Percentiles rank a stretch among this genome's conserved stretches.
These are phyloP conservation scores for Rosa chinensis DNA, from an alignment of 306 rosid genomes.

Conservation along the genomic window DNA sequence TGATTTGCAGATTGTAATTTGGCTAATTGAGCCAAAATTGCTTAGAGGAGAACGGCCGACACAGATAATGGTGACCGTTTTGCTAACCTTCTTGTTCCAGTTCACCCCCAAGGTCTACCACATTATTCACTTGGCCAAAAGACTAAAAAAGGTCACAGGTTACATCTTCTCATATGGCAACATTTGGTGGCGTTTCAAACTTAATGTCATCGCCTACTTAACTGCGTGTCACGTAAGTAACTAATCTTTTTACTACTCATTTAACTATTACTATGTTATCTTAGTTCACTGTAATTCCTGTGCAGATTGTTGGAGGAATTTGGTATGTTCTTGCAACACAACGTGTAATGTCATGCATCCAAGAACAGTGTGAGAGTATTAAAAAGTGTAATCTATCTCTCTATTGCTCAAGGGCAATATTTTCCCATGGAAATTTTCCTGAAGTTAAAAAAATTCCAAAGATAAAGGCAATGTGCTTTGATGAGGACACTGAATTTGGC, in stretches of 20 bases:
- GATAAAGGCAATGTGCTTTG: slow-evolving; percentile 27
- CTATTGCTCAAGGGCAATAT: slow-evolving; percentile 19
- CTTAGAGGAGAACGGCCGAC: slow-evolving; percentile 22
- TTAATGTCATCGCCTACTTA: slow-evolving; percentile 35
- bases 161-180: slow-evolving; percentile 36
- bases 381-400: slow-evolving; percentile 23
- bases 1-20: slow-evolving; percentile 24
- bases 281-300: not conserved
- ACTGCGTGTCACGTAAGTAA: slow-evolving; percentile 37
- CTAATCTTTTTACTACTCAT: not conserved
- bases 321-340: slow-evolving; percentile 38
- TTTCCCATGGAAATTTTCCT: not conserved
- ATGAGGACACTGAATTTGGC: slow-evolving; percentile 24
- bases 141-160: slow-evolving; percentile 38
- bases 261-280: not conserved
- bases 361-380: slow-evolving; percentile 28
- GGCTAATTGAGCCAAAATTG: slow-evolving; percentile 31
- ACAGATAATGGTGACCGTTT: slow-evolving; percentile 24
- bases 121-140: slow-evolving; percentile 30
- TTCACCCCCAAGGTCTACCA: slow-evolving; percentile 38
- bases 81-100: slow-evolving; percentile 32
- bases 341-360: slow-evolving; percentile 35
- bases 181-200: slow-evolving; percentile 40
- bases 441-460: not conserved
- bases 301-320: slow-evolving; percentile 32